A percentile compares a stretch with the other conserved stretches of the same genome.
Conservation (phyloP, 2,329 filamentous ascomycete species). For the Colletotrichum echinochloae region DNA sequence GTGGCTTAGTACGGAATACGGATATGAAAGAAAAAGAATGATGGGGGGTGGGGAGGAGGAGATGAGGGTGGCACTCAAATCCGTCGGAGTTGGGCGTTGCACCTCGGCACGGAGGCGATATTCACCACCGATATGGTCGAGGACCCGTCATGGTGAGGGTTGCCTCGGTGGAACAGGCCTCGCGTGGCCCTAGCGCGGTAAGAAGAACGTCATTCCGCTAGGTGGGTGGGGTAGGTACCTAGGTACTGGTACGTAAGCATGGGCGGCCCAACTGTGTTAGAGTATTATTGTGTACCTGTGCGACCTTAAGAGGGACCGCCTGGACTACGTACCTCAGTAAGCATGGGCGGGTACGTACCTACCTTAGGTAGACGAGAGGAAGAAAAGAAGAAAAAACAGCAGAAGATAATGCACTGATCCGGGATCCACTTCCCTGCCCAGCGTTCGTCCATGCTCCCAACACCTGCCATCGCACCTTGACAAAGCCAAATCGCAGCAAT, state of each 20-base stretch:
- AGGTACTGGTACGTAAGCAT: too few relatives aligned
- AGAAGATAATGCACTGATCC: not conserved
- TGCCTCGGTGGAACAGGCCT: constrained; percentile 19
- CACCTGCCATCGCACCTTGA: constrained; percentile 33
- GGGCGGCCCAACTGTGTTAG: too few relatives aligned
- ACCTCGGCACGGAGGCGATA: constrained; percentile 35
- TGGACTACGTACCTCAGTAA: too few relatives aligned
- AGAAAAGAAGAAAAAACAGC: not conserved
- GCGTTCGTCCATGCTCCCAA: constrained; percentile 23
- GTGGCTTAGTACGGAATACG: constrained; percentile 33
- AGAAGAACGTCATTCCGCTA: constrained; percentile 33
- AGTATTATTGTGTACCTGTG: too few relatives aligned
- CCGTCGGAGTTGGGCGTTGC: constrained; percentile 35
- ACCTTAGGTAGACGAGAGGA: not conserved
- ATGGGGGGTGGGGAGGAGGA: not conserved
- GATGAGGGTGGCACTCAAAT: constrained; percentile 18
- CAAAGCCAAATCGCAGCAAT: constrained; percentile 8
- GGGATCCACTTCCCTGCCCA: not conserved
- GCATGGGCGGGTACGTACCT: constrained; percentile 22
- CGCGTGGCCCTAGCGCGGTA: constrained; percentile 14
- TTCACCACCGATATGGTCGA: constrained; percentile 27
- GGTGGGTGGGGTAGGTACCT: too few relatives aligned
- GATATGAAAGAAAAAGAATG: constrained; percentile 8
- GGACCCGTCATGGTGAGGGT: constrained; percentile 15
- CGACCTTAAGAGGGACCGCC: too few relatives aligned